Evolutionary conservation across 805 yeast genomes (phyloP).

Genomic region (Candida takata): DNA sequence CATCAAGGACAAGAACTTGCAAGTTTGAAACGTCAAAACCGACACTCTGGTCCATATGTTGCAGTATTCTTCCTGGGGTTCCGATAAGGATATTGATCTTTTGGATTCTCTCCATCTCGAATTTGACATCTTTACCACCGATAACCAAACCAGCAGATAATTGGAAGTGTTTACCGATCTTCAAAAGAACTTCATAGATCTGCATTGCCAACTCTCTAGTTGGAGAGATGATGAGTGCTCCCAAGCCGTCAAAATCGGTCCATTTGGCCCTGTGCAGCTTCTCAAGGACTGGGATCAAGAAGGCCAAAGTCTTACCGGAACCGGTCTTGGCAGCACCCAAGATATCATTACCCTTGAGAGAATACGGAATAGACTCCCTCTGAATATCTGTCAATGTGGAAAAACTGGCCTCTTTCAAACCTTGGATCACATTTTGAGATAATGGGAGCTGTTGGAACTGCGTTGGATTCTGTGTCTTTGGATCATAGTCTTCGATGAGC

Average conservation of each 20-base stretch:
- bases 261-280: conserved; percentile 41
- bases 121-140: conserved; percentile 56
- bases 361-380: conserved; percentile 63
- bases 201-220: conserved; percentile 68
- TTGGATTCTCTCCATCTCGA: conserved; percentile 61
- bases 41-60: conserved; percentile 60
- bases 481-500: conserved; percentile 49
- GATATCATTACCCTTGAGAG: conserved; percentile 81
- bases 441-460: conserved; percentile 78
- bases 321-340: conserved; percentile 97
- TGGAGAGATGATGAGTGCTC: conserved; percentile 67
- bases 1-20: conserved; percentile 80
- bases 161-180: conserved; percentile 54
- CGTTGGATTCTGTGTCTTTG: conserved; percentile 29
- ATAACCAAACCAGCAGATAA: conserved; percentile 59
- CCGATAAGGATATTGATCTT: conserved; percentile 78
- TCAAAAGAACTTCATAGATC: conserved; percentile 59
- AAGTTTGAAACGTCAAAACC: conserved; percentile 54
- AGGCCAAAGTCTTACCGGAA: conserved; percentile 91
- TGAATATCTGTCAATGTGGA: conserved; percentile 83
- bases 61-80: conserved; percentile 86
- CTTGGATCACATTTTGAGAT: conserved; percentile 54
- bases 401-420: conserved; percentile 74
- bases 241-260: conserved; percentile 36
- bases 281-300: conserved; percentile 76